Base-by-base conservation (phyloP, 176 grass and related monocot genomes). In the Tuctoria greenei region DNA sequence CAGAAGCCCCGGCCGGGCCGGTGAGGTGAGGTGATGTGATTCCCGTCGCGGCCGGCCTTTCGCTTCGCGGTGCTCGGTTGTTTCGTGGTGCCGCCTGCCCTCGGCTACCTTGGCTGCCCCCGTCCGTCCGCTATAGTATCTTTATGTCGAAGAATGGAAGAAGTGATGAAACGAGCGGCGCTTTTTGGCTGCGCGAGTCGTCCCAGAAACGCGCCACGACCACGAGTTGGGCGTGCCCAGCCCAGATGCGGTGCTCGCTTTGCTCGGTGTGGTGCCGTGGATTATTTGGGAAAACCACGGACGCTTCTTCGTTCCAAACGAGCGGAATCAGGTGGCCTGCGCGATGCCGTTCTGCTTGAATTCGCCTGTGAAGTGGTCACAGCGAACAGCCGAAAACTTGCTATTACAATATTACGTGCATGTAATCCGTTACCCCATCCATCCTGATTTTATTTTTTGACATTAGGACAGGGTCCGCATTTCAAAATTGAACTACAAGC, bases 1-100 rank as follows among this genome's bases (percentile, higher is more conserved):
- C 47, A 18, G 18, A 36, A 4, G 71, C 37, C 43, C 58, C 38
- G 72, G 54, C 54, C 81, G 34, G 70, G 67, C 20, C 54, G 60
- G 61, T 51, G n/a, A n/a, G n/a, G n/a, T n/a, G n/a, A n/a, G n/a
- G n/a, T n/a, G n/a, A n/a, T n/a, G n/a, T n/a, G 83, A 68, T 52
- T 66, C 61, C 74, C 28, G 18, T 10, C 36, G 49, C 12, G 26
- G 70, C 18, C 46, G 10, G 27, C n/a, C 6, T 25, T 77, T 17
- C 61, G 28, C 54, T 73, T 42, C 8, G 0, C 44, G 56, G 21
- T 2, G 54, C 37, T 14, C 4, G 13, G 5, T 28, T 49, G 20
- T 40, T 81, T 55, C 57, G 43, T 72, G 1, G 39, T 18, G 69
- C 67, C 55, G 55, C 20, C 26, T 20, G 37, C 18, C 39, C 18